phyloP scores from a whole-genome alignment of 163 green algal genomes.

The Scenedesmus sp. region DNA sequence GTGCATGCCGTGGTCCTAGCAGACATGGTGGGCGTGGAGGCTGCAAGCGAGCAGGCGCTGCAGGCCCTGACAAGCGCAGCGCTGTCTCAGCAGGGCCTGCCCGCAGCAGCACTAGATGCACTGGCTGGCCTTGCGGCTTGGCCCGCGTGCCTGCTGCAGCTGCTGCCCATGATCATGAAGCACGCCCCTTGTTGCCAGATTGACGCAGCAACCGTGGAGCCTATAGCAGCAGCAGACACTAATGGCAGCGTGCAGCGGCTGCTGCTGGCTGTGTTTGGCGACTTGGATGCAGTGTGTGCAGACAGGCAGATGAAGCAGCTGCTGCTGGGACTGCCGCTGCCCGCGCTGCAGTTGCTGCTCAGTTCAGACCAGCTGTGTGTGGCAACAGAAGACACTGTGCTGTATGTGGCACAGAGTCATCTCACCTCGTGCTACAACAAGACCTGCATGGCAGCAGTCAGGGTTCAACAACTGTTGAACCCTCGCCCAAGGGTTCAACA shows the following conservation, averaged over 20 bases:
- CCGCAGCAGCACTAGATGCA: background rate
- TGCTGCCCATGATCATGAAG: background rate
- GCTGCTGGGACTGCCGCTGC: background rate
- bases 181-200: background rate
- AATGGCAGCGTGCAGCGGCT: background rate
- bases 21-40: background rate
- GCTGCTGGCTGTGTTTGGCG: background rate
- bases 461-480: too few species aligned
- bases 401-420: background rate
- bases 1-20: background rate
- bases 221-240: background rate
- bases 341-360: background rate
- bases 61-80: background rate
- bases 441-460: background rate
- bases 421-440: background rate
- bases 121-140: background rate
- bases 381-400: slow-evolving; percentile 1
- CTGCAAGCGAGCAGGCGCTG: background rate
- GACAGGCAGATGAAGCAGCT: slow-evolving; percentile 11
- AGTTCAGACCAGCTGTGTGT: background rate
- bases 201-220: background rate
- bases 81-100: background rate
- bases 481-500: background rate
- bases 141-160: background rate
- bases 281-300: background rate